These are phyloP conservation scores for Aegilops tauschii DNA, from an alignment of 176 grass and related monocot species.

Conservation along the genomic window DNA sequence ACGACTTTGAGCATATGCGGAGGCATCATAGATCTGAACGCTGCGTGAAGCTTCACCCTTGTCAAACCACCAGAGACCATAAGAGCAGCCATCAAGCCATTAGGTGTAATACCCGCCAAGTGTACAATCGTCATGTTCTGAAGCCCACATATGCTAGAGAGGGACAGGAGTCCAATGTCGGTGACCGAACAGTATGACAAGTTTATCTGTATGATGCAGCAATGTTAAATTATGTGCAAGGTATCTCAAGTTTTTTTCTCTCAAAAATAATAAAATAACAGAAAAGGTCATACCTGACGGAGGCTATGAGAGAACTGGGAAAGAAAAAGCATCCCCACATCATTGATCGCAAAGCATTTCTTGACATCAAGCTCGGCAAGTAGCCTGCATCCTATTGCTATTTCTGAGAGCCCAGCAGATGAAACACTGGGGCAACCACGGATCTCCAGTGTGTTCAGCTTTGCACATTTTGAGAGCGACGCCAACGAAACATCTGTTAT, in stretches of 20 bases:
- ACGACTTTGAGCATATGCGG: conserved; percentile 54
- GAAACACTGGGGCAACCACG: conserved; percentile 59
- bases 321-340: conserved; percentile 71
- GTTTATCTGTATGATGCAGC: conserved; percentile 64
- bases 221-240: background rate
- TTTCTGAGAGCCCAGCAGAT: conserved; percentile 52
- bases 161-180: conserved; percentile 72
- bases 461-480: conserved; percentile 60
- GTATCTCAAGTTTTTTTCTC: background rate
- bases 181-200: conserved; percentile 82
- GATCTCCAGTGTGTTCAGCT: conserved; percentile 68
- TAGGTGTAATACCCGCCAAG: conserved; percentile 58
- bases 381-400: conserved; percentile 53
- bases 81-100: conserved; percentile 63
- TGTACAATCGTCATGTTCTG: conserved; percentile 80
- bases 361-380: conserved; percentile 81
- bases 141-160: conserved; percentile 71
- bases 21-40: conserved; percentile 66
- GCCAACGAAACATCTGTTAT: conserved; percentile 64
- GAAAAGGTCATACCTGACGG: conserved; percentile 43
- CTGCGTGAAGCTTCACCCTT: conserved; percentile 69
- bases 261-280: background rate
- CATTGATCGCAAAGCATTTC: conserved; percentile 69
- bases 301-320: conserved; percentile 64
- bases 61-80: conserved; percentile 66